phyloP scores from a whole-genome alignment of 2,329 filamentous ascomycete genomes.

The Phaeosphaeriaceae sp. region DNA sequence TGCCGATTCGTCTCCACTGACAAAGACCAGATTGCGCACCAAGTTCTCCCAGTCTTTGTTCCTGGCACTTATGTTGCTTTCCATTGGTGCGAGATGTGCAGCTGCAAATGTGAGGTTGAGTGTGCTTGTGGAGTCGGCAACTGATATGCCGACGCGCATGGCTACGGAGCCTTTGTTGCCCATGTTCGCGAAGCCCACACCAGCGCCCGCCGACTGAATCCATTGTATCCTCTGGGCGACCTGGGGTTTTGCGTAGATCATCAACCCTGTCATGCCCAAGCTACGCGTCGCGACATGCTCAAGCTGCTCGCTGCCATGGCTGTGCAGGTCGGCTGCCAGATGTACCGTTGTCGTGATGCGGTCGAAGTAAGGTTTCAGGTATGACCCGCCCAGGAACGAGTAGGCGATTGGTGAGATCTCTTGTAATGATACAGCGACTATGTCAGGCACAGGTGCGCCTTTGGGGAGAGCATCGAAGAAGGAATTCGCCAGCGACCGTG shows the following conservation, averaged over 20 bases:
- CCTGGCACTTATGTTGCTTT: slow-evolving; percentile 74
- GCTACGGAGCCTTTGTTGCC: slow-evolving; percentile 95
- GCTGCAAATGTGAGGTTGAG: slow-evolving; percentile 84
- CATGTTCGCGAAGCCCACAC: slow-evolving; percentile 86
- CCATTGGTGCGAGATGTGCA: slow-evolving; percentile 88
- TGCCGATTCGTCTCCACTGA: slow-evolving; percentile 41
- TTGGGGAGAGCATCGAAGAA: slow-evolving; percentile 57
- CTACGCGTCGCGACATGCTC: slow-evolving; percentile 74
- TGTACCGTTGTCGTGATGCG: slow-evolving; percentile 75
- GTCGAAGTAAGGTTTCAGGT: slow-evolving; percentile 77
- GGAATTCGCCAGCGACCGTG: slow-evolving; percentile 73
- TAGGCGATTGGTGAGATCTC: slow-evolving; percentile 86
- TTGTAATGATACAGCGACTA: slow-evolving; percentile 76
- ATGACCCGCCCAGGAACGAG: slow-evolving; percentile 84
- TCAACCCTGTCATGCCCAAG: slow-evolving; percentile 86
- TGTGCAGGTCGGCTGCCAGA: slow-evolving; percentile 64
- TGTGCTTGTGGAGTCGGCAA: slow-evolving; percentile 46
- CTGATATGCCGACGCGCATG: slow-evolving; percentile 69
- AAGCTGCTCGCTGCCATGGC: slow-evolving; percentile 61
- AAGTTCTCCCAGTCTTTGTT: slow-evolving; percentile 91
- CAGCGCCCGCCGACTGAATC: slow-evolving; percentile 80
- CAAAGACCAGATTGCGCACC: slow-evolving; percentile 80
- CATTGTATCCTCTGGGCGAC: slow-evolving; percentile 64
- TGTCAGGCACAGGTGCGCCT: slow-evolving; percentile 64
- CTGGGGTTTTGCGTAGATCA: slow-evolving; percentile 78